A percentile compares a stretch with the other conserved stretches of the same genome.
These are phyloP conservation scores for Rostrohypoxylon terebratum DNA, from an alignment of 495 filamentous ascomycete genomes.

Conservation along the genomic window DNA sequence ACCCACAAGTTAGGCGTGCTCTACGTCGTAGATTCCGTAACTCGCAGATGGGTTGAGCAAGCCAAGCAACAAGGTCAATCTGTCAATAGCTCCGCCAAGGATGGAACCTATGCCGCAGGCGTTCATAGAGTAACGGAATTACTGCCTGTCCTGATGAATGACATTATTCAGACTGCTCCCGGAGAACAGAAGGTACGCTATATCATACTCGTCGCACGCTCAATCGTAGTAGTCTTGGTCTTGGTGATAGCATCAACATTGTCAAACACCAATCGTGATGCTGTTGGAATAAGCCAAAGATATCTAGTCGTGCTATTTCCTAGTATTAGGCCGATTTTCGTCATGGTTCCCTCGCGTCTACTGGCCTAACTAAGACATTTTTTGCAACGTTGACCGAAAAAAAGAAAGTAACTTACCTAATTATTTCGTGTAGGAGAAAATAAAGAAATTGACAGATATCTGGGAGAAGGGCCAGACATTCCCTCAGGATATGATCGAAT, in stretches of 20 bases:
- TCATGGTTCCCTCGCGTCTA: constrained; percentile 13
- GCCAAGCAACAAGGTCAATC: constrained; percentile 87
- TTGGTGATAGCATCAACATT: constrained; percentile 48
- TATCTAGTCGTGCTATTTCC: constrained; percentile 46
- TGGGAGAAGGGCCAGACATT: constrained; percentile 97
- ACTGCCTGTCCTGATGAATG: constrained; percentile 92
- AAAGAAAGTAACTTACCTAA: constrained; percentile 57
- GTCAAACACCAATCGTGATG: constrained; percentile 4
- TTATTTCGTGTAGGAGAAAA: constrained; percentile 82
- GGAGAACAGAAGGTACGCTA: constrained; percentile 98
- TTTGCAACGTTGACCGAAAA: constrained; percentile 36
- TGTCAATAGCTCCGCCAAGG: constrained; percentile 77
- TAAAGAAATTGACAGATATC: constrained; percentile 94
- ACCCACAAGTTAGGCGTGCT: constrained; percentile 98
- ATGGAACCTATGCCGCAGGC: constrained; percentile 94
- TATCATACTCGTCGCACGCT: constrained; percentile 50
- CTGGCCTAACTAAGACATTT: constrained; percentile 21
- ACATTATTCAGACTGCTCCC: constrained; percentile 88
- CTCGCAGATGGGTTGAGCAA: constrained; percentile 96
- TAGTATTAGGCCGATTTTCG: constrained; percentile 18
- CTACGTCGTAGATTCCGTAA: constrained; percentile 99
- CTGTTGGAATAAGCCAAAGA: constrained; percentile 50
- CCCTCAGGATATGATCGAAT: constrained; percentile 80
- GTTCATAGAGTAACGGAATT: constrained; percentile 97
- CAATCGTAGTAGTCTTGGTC: constrained; percentile 40